phyloP scores from a whole-genome alignment of 106 monocot genomes.

The Dioscorea alata region DNA sequence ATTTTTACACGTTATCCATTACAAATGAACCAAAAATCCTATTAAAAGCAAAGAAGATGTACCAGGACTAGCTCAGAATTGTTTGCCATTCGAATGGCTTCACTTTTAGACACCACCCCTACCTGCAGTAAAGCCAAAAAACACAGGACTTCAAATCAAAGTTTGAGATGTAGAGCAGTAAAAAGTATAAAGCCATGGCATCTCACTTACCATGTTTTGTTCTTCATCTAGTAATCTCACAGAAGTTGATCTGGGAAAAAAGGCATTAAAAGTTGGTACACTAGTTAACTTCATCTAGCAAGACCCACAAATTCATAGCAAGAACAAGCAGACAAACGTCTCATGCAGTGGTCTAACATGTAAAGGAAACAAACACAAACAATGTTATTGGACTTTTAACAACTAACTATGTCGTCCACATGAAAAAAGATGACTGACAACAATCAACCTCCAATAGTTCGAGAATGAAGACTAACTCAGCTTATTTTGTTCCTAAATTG shows the following conservation, averaged over 20 bases:
- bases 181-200: background rate
- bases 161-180: background rate
- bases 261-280: background rate
- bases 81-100: constrained; percentile 59
- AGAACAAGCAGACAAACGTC: too few relatives aligned
- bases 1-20: too few relatives aligned
- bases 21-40: background rate
- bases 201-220: constrained; percentile 58
- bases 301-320: too few relatives aligned
- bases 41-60: constrained; percentile 1
- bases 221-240: constrained; percentile 66
- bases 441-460: too few relatives aligned
- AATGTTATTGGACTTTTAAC: too few relatives aligned
- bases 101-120: constrained; percentile 40
- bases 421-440: too few relatives aligned
- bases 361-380: too few relatives aligned
- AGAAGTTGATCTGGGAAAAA: constrained; percentile 41
- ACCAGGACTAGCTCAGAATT: constrained; percentile 50
- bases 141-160: background rate
- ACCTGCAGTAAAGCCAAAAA: constrained; percentile 20
- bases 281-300: too few relatives aligned
- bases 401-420: too few relatives aligned
- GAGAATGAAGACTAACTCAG: too few relatives aligned
- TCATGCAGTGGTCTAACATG: too few relatives aligned
- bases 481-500: too few relatives aligned